Conservation (phyloP, 139 green algal genomes). For the Micractinium sp. region DNA sequence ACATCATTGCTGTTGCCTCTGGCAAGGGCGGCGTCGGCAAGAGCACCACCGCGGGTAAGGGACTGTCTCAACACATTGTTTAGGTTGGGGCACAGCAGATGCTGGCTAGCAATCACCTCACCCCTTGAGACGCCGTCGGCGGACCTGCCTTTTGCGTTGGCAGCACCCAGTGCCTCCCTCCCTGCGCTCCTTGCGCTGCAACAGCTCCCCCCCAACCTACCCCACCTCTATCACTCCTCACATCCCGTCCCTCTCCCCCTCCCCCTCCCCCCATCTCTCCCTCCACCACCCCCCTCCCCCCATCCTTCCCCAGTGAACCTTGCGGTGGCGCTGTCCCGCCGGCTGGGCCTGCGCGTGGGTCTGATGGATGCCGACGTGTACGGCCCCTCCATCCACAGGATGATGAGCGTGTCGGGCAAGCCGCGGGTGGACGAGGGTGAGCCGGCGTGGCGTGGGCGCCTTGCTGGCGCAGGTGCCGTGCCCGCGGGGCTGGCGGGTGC, state of each 20-base stretch:
- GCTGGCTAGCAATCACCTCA: too few relatives aligned
- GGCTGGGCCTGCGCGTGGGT: constrained; percentile 74
- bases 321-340: constrained; percentile 76
- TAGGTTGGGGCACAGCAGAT: too few relatives aligned
- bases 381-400: constrained; percentile 82
- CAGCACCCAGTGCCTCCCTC: too few relatives aligned
- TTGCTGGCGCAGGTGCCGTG: background rate
- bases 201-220: background rate
- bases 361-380: constrained; percentile 95
- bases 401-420: constrained; percentile 84
- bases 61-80: constrained; percentile 4
- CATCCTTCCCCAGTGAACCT: constrained; percentile 83
- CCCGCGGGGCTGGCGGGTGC: too few relatives aligned
- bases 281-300: background rate
- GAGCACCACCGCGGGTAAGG: constrained; percentile 89
- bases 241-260: background rate
- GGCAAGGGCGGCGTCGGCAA: constrained; percentile 97
- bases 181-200: background rate
- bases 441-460: too few relatives aligned
- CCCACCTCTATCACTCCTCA: background rate
- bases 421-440: constrained; percentile 29
- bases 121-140: too few relatives aligned
- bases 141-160: background rate
- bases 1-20: constrained; percentile 89
- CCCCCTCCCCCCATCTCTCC: too few relatives aligned